Conservation (phyloP, 352 stramenopile species). For the Phytophthora citrophthora region DNA sequence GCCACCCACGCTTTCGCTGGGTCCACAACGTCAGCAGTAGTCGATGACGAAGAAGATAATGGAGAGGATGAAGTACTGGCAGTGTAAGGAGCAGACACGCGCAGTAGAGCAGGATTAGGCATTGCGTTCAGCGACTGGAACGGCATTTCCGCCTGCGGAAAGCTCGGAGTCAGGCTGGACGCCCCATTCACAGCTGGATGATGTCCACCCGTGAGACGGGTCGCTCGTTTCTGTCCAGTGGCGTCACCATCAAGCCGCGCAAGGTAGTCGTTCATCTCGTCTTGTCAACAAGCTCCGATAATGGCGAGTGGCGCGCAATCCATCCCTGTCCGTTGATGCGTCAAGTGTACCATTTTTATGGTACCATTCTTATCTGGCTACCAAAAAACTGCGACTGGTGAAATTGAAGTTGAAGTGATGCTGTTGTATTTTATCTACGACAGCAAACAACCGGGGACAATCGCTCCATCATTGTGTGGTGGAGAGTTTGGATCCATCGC, state of each 20-base stretch:
- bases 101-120: constrained; percentile 7
- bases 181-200: neutral
- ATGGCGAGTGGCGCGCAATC: constrained; percentile 21
- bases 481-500: constrained; percentile 44
- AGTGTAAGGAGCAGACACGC: neutral
- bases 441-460: constrained; percentile 38
- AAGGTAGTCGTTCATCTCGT: constrained; percentile 7
- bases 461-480: constrained; percentile 39
- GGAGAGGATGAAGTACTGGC: constrained; percentile 21
- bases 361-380: constrained; percentile 1
- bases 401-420: neutral
- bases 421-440: constrained; percentile 14
- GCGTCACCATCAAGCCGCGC: constrained; percentile 6
- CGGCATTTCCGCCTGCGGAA: constrained; percentile 14
- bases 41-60: constrained; percentile 21
- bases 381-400: neutral
- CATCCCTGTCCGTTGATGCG: constrained; percentile 6
- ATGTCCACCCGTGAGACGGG: constrained; percentile 9
- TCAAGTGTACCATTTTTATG: constrained; percentile 10
- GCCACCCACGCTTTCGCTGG: constrained; percentile 19
- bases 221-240: neutral
- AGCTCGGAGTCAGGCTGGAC: constrained; percentile 8
- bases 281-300: neutral
- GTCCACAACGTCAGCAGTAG: constrained; percentile 8
- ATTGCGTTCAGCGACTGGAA: constrained; percentile 12